These are phyloP conservation scores for Aspergillus transmontanensis DNA, from an alignment of 2,329 filamentous ascomycete genomes.

Conservation along the genomic window DNA sequence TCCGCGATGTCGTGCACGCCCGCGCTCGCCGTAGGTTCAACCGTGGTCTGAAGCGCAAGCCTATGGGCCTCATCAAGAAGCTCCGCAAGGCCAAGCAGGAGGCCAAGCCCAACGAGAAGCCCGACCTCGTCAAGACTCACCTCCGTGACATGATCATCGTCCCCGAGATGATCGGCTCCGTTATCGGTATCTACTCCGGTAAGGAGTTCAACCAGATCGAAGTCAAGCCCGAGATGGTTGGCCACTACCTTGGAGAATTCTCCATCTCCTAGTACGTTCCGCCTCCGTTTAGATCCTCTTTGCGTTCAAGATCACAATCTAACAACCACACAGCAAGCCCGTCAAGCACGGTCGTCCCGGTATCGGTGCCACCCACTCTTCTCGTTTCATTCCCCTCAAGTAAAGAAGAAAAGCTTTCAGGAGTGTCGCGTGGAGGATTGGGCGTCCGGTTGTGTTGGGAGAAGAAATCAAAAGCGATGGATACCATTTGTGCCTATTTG, in stretches of 20 bases:
- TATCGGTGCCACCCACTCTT: constrained; percentile 99
- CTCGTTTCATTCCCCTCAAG: constrained; percentile 99
- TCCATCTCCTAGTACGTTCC: constrained; percentile 96
- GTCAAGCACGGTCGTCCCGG: constrained; percentile 99
- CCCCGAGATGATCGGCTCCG: constrained; percentile 98
- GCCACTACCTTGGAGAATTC: constrained; percentile 99
- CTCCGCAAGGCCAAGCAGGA: constrained; percentile 99
- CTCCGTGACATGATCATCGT: constrained; percentile 99
- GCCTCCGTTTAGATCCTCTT: not conserved
- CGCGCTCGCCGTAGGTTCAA: constrained; percentile 99
- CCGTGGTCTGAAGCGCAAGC: constrained; percentile 99
- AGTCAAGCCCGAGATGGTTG: constrained; percentile 99
- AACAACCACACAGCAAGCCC: constrained; percentile 75
- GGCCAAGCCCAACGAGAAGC: constrained; percentile 99
- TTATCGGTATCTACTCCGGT: constrained; percentile 98
- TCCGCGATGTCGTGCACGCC: constrained; percentile 98
- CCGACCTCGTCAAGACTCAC: constrained; percentile 98
- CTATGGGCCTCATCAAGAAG: constrained; percentile 99
- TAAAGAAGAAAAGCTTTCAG: constrained; percentile 60
- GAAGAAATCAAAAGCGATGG: constrained; percentile 40
- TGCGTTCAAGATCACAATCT: constrained; percentile 39
- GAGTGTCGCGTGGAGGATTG: constrained; percentile 40
- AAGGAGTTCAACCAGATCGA: constrained; percentile 99
- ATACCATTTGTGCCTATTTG: constrained; percentile 30
- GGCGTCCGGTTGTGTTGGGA: constrained; percentile 35